A percentile compares a stretch with the other conserved stretches of the same genome.
Conservation (phyloP, 257 asterid genomes). For the Primulina tabacum region DNA sequence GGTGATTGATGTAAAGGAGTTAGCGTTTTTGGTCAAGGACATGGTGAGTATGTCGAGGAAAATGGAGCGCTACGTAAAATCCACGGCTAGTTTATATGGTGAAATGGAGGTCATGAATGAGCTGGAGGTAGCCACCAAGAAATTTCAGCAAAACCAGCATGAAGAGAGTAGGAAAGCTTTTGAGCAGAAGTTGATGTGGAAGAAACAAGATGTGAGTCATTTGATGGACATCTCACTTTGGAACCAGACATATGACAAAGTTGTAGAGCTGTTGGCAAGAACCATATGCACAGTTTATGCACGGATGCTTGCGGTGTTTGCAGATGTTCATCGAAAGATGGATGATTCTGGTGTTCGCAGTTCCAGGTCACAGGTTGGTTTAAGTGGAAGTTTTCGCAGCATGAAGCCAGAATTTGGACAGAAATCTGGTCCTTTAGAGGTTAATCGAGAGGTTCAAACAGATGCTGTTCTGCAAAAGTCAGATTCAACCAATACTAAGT, state of each 20-base stretch:
- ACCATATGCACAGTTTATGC: constrained; percentile 73
- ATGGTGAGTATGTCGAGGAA: constrained; percentile 82
- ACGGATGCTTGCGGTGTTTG: constrained; percentile 48
- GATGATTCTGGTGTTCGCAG: constrained; percentile 22
- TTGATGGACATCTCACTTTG: constrained; percentile 79
- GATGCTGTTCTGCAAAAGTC: constrained; percentile 27
- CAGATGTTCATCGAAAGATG: constrained; percentile 31
- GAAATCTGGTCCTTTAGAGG: constrained; percentile 28
- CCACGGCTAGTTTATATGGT: constrained; percentile 50
- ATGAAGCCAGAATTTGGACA: constrained; percentile 33
- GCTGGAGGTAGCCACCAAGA: constrained; percentile 68
- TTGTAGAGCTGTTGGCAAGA: constrained; percentile 75
- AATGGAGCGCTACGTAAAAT: constrained; percentile 70
- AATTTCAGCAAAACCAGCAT: constrained; percentile 70
- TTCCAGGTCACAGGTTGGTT: constrained; percentile 33
- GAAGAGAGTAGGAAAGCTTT: constrained; percentile 75
- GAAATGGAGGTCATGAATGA: constrained; percentile 79
- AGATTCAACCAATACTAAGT: constrained; percentile 30
- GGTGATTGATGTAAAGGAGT: constrained; percentile 57
- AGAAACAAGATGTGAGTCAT: constrained; percentile 82
- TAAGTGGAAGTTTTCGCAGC: constrained; percentile 31
- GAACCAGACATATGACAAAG: constrained; percentile 83
- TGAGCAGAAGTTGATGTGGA: constrained; percentile 85
- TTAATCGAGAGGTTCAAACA: constrained; percentile 24
- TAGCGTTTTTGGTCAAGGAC: constrained; percentile 84